Conservation (phyloP, 1,284 basidiomycete genomes). For the Cutaneotrichosporon sp. region DNA sequence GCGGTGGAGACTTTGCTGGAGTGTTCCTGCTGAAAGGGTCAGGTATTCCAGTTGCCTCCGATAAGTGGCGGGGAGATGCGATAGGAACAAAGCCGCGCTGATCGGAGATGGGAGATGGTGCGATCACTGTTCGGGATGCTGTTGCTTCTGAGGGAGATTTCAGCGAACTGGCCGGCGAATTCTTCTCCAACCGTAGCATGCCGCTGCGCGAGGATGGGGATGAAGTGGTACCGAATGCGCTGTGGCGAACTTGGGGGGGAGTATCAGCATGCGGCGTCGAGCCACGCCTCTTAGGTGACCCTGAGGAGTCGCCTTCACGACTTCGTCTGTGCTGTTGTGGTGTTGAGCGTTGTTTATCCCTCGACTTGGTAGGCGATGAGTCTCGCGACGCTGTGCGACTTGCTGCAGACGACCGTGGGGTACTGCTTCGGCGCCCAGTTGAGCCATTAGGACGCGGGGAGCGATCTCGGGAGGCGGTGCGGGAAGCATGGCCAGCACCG, state of each 20-base stretch:
- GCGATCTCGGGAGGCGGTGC: not conserved
- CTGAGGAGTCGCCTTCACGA: not conserved
- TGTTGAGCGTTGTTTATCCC: not conserved
- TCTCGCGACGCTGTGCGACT: not conserved
- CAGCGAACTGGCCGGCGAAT: not conserved
- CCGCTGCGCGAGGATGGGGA: not conserved
- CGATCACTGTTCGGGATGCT: no score
- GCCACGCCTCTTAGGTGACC: not conserved
- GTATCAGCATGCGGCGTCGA: not conserved
- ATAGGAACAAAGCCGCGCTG: not conserved
- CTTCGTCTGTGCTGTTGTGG: not conserved
- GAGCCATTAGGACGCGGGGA: constrained; percentile 4
- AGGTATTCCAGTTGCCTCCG: no score
- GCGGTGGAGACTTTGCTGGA: not conserved
- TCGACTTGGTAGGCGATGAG: not conserved
- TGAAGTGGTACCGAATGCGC: no score
- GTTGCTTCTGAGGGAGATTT: not conserved
- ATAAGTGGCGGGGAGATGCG: not conserved
- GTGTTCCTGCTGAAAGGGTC: no score
- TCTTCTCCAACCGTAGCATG: not conserved
- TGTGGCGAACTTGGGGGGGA: no score
- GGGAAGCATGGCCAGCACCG: not conserved
- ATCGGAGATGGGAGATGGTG: not conserved
- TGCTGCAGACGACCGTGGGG: not conserved
- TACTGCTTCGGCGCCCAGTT: not conserved